Evolutionary conservation across 345 rosid genomes (phyloP).

Genomic region (Boechera retrofracta): DNA sequence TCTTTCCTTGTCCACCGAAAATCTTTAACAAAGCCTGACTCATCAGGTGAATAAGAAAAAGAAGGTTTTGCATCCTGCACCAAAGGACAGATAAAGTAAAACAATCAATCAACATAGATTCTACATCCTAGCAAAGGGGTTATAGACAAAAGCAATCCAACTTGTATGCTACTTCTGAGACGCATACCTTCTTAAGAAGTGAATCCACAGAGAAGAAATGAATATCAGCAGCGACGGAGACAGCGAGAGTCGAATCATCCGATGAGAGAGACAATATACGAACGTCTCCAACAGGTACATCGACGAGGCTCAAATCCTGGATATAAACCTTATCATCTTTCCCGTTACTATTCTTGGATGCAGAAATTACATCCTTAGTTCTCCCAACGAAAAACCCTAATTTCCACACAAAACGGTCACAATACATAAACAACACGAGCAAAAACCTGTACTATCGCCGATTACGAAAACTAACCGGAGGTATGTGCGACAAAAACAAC

Average conservation of each 20-base stretch:
- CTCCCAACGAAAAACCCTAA: constrained; percentile 85
- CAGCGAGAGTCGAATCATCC: constrained; percentile 73
- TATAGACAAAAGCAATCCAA: constrained; percentile 13
- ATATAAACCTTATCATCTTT: constrained; percentile 49
- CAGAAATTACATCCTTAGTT: constrained; percentile 72
- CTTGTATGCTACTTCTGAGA: constrained; percentile 18
- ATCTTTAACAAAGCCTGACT: constrained; percentile 66
- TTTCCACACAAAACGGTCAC: constrained; percentile 23
- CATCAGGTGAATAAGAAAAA: constrained; percentile 58
- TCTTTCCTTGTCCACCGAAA: constrained; percentile 67
- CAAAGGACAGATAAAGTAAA: constrained; percentile 19
- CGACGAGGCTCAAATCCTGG: constrained; percentile 62
- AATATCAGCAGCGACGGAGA: constrained; percentile 54
- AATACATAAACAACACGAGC: not conserved
- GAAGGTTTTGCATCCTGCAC: constrained; percentile 63
- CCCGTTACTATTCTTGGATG: constrained; percentile 57
- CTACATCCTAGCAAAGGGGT: constrained; percentile 20
- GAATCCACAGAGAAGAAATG: constrained; percentile 65
- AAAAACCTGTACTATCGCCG: constrained; percentile 15
- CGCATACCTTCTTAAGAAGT: constrained; percentile 64
- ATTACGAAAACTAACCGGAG: constrained; percentile 52
- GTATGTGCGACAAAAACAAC: constrained; percentile 75
- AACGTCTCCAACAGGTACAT: constrained; percentile 63
- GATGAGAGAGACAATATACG: constrained; percentile 65
- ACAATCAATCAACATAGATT: constrained; percentile 22